Evolutionary conservation across 768 basidiomycete species (phyloP).

Genomic region (Nevesoporus exiguus): DNA sequence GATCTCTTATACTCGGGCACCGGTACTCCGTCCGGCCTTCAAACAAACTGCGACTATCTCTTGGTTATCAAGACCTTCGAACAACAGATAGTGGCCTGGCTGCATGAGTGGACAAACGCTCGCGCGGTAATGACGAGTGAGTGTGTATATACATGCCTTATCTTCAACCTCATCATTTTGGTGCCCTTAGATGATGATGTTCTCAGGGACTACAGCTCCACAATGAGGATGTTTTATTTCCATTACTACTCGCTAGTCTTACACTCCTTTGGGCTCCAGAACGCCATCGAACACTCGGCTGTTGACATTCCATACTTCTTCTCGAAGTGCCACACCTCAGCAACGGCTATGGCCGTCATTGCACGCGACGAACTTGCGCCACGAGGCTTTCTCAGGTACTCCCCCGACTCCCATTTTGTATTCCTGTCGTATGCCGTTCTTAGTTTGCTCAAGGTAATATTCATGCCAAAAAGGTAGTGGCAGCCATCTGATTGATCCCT

Average conservation of each 20-base stretch:
- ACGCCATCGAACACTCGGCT: constrained; percentile 78
- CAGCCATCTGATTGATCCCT: constrained; percentile 13
- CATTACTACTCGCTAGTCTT: constrained; percentile 85
- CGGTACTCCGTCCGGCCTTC: constrained; percentile 75
- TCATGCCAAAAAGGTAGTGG: background rate
- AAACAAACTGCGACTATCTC: constrained; percentile 81
- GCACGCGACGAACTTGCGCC: constrained; percentile 80
- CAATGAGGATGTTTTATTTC: constrained; percentile 65
- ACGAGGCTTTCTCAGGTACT: constrained; percentile 72
- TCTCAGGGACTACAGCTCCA: constrained; percentile 24
- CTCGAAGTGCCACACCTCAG: constrained; percentile 68
- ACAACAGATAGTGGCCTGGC: constrained; percentile 63
- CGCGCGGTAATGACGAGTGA: constrained; percentile 18
- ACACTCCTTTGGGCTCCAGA: constrained; percentile 95
- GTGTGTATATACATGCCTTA: background rate
- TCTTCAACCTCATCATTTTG: constrained; percentile 1
- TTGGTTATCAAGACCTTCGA: constrained; percentile 83
- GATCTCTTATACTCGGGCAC: constrained; percentile 89
- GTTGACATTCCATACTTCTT: constrained; percentile 84
- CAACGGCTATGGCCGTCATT: constrained; percentile 64
- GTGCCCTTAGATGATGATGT: constrained; percentile 25
- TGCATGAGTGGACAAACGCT: constrained; percentile 47
- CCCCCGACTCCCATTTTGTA: constrained; percentile 90
- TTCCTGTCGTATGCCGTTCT: constrained; percentile 91
- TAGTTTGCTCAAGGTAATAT: constrained; percentile 80